These are phyloP conservation scores for Lactifluus echinatus DNA, from an alignment of 768 basidiomycete genomes.

Conservation along the genomic window DNA sequence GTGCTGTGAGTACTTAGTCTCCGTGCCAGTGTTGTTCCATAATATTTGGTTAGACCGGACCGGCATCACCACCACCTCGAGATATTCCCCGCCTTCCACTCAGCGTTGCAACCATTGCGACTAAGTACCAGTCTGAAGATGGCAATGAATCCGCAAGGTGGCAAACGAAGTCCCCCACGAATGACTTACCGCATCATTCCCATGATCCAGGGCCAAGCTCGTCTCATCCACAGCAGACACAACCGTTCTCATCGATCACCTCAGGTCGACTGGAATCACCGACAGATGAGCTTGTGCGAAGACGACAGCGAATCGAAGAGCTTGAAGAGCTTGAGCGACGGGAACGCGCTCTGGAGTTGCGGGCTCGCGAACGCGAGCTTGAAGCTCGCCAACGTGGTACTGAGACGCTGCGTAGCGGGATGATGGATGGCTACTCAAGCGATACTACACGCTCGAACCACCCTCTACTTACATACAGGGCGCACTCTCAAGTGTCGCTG, in stretches of 20 bases:
- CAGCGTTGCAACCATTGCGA: constrained; percentile 56
- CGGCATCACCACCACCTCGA: constrained; percentile 45
- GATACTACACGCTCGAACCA: constrained; percentile 25
- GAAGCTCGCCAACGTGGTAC: constrained; percentile 15
- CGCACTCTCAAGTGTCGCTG: constrained; percentile 13
- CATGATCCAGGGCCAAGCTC: constrained; percentile 13
- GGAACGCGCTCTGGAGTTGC: constrained; percentile 48
- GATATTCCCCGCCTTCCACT: constrained; percentile 56
- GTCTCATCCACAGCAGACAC: constrained; percentile 7
- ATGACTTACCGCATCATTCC: constrained; percentile 1
- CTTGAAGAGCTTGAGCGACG: constrained; percentile 43
- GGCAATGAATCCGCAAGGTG: background rate
- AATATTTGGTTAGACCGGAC: constrained; percentile 35
- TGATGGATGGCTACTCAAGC: constrained; percentile 23
- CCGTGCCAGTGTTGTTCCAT: background rate
- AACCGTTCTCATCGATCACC: constrained; percentile 4
- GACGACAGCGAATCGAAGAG: constrained; percentile 40
- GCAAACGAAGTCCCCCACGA: constrained; percentile 4
- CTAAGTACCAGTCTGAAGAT: constrained; percentile 36
- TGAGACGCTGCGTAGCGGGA: constrained; percentile 29
- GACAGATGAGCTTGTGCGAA: constrained; percentile 29
- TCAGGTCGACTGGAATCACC: background rate
- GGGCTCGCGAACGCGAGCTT: constrained; percentile 34
- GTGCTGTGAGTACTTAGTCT: constrained; percentile 35
- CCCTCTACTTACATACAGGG: constrained; percentile 16